These are phyloP conservation scores for Lentinula aciculospora DNA, from an alignment of 768 basidiomycete species.

Conservation along the genomic window DNA sequence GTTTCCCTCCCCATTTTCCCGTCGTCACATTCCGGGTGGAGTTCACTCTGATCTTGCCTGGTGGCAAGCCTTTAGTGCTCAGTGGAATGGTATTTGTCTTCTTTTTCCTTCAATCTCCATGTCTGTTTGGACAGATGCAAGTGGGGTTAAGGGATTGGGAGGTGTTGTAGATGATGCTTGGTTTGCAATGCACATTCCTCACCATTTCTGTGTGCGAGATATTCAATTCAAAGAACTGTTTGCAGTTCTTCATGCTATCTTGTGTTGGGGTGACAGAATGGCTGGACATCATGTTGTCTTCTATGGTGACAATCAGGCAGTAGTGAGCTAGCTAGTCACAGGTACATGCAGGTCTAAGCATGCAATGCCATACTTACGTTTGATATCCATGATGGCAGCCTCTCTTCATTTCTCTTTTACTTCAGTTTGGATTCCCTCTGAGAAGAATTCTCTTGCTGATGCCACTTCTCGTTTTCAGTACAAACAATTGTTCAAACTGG, in stretches of 20 bases:
- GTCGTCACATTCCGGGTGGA: slow-evolving; percentile 17
- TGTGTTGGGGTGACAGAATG: slow-evolving; percentile 15
- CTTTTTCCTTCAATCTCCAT: slow-evolving; percentile 6
- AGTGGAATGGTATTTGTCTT: slow-evolving; percentile 14
- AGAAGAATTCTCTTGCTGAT: no score
- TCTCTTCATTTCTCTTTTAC: slow-evolving; percentile 8
- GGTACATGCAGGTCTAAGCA: slow-evolving; percentile 8
- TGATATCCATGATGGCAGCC: slow-evolving; percentile 7
- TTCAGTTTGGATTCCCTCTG: no score
- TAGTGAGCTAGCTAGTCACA: not conserved
- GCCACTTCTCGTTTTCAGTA: no score
- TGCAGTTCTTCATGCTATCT: slow-evolving; percentile 18
- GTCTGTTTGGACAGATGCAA: slow-evolving; percentile 23
- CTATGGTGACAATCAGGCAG: no score
- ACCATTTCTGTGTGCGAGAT: slow-evolving; percentile 14
- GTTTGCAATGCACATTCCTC: slow-evolving; percentile 17
- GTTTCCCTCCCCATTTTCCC: slow-evolving; percentile 16
- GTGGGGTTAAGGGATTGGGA: slow-evolving; percentile 17
- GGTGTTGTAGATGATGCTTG: slow-evolving; percentile 12
- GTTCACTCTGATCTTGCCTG: slow-evolving; percentile 21
- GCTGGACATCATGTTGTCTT: slow-evolving; percentile 14
- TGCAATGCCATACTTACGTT: slow-evolving; percentile 8
- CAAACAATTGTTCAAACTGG: slow-evolving; percentile 11
- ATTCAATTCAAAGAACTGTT: slow-evolving; percentile 21
- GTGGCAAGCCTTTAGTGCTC: slow-evolving; percentile 14